Evolutionary conservation across 805 yeast species (phyloP).

Genomic region (Saccharomyces mikatae): DNA sequence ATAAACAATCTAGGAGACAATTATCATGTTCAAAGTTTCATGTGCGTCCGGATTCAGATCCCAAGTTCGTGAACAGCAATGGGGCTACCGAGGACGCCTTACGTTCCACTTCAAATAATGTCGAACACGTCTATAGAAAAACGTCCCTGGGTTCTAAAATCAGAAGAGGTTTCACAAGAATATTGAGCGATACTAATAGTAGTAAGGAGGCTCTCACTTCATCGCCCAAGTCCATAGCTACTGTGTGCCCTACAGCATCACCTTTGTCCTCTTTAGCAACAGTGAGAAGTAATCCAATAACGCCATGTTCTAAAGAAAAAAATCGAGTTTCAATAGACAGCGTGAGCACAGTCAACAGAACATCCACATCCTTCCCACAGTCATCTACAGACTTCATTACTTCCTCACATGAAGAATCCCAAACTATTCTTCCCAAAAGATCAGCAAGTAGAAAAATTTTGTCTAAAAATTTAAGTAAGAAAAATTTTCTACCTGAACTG

Average conservation of each 20-base stretch:
- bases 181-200: constrained; percentile 18
- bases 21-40: background rate
- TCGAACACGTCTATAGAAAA: constrained; percentile 5
- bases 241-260: background rate
- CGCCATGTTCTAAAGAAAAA: background rate
- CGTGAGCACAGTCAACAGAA: background rate
- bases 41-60: background rate
- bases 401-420: background rate
- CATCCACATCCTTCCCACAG: background rate
- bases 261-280: background rate
- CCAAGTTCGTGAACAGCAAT: background rate
- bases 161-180: constrained; percentile 22
- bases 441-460: background rate
- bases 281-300: background rate
- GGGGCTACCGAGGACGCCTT: background rate
- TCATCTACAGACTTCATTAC: background rate
- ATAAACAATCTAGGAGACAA: constrained; percentile 1
- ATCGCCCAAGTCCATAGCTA: constrained; percentile 1
- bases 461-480: background rate
- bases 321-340: background rate
- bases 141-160: constrained; percentile 25
- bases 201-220: constrained; percentile 10
- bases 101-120: background rate
- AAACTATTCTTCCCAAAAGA: background rate
- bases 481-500: background rate